phyloP scores from a whole-genome alignment of 495 filamentous ascomycete genomes.

The Neurospora terricola region DNA sequence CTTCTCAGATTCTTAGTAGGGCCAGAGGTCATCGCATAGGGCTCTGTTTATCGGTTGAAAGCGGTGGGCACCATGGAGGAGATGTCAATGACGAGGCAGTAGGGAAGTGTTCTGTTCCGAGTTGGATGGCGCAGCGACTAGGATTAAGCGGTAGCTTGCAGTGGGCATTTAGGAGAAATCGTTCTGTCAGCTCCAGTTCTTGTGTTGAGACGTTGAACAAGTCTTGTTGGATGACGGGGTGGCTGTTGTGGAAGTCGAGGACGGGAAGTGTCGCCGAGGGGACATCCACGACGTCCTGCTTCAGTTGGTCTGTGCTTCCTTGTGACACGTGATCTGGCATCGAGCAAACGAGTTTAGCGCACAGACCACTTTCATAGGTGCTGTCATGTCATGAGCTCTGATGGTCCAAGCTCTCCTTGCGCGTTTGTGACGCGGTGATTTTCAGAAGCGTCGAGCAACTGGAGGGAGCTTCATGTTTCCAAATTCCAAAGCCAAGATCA shows the following conservation, averaged over 20 bases:
- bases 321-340: background rate
- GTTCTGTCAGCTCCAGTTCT: background rate
- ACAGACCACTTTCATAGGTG: background rate
- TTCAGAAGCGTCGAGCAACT: too few species aligned
- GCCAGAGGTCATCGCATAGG: background rate
- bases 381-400: background rate
- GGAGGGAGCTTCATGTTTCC: too few species aligned
- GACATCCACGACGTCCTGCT: background rate
- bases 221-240: background rate
- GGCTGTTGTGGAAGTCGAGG: slow-evolving; percentile 1
- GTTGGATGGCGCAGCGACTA: background rate
- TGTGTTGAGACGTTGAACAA: background rate
- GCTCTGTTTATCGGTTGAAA: background rate
- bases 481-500: background rate
- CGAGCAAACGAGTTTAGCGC: background rate
- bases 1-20: background rate
- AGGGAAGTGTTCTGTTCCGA: background rate
- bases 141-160: background rate
- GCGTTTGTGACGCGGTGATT: slow-evolving; percentile 8
- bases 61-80: background rate
- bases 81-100: background rate
- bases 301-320: background rate
- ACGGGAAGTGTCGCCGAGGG: background rate
- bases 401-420: slow-evolving; percentile 15
- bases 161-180: too few species aligned